Evolutionary conservation across 2,329 filamentous ascomycete genomes (phyloP).

Genomic region (Penicillium vulpinum): DNA sequence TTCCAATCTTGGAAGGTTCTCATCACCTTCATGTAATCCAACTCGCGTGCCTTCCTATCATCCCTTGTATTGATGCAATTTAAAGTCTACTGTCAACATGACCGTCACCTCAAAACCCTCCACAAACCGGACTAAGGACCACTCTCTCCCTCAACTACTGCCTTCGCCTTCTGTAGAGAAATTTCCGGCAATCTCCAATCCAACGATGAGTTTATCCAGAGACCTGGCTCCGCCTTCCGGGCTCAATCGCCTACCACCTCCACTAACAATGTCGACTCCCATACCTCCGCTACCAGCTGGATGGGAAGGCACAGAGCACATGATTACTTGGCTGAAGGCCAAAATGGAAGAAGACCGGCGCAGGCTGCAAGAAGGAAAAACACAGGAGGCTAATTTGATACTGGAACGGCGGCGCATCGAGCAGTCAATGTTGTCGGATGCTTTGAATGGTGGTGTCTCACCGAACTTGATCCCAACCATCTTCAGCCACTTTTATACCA

Average conservation of each 20-base stretch:
- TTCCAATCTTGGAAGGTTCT: not conserved
- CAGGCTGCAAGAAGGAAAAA: conserved; percentile 70
- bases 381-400: conserved; percentile 61
- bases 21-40: not conserved
- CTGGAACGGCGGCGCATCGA: conserved; percentile 73
- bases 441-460: conserved; percentile 68
- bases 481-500: conserved; percentile 44
- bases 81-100: not conserved
- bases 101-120: not conserved
- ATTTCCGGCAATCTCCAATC: too few species aligned
- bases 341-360: conserved; percentile 68
- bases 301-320: conserved; percentile 64
- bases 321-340: conserved; percentile 69
- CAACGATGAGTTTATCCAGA: not conserved
- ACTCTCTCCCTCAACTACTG: not conserved
- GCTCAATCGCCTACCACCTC: conserved; percentile 31
- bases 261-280: conserved; percentile 17
- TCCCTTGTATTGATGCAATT: not conserved
- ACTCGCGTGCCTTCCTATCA: not conserved
- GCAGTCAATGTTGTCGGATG: conserved; percentile 69
- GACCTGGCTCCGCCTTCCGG: conserved; percentile 30
- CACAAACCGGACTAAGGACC: not conserved
- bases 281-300: conserved; percentile 29
- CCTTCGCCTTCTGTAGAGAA: not conserved
- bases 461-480: conserved; percentile 73